Evolutionary conservation across 2,329 filamentous ascomycete genomes (phyloP), one percentile per base, ranked within the genome.

Genomic region (Monilinia polystroma): DNA sequence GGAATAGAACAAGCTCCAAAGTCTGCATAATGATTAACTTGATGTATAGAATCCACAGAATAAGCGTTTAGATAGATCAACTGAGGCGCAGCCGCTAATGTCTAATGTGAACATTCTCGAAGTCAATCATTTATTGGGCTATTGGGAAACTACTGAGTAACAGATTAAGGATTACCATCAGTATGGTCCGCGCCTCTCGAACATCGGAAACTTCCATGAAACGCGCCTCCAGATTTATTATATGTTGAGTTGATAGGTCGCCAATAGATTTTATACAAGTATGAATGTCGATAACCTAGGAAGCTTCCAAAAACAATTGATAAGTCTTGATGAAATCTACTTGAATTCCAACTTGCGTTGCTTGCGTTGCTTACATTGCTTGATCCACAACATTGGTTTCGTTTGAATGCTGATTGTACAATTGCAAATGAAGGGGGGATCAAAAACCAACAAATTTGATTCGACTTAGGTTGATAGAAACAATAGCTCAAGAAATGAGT

Each of bases 1-100:
- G 29, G 57, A 60, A 60, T 60, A 60, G 57, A 60, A 60, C 41
- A 49, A 60, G 57, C 57, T 60, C 43, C 32, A 23, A 60, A 23
- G 16, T 26, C 23, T 32, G 29, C 8, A 26, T 23, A 26, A 20
- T 26, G 29, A n/a, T 26, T n/a, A 38, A 60, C 12, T n/a, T 51
- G n/a, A n/a, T 26, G 45, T 14, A 32, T n/a, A 38, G 20, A 38
- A 38, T 60, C 45, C 45, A 60, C 58, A 20, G 18, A 51, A 60
- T 2, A 38, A 51, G 32, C 14, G 45, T 51, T 38, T 60, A 32
- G 45, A 51, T 23, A 47, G 20, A 47, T 59, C 43, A 35, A 35
- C n/a, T 3, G 43, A 59, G 57, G 57, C 43, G 43, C 57, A 49
- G 57, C 29, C 12, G 43, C 29, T 29, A 14, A 38, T 14, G 20